Evolutionary conservation across 2,329 filamentous ascomycete species (phyloP).

Genomic region (Cladosporium austrohemisphaericum): DNA sequence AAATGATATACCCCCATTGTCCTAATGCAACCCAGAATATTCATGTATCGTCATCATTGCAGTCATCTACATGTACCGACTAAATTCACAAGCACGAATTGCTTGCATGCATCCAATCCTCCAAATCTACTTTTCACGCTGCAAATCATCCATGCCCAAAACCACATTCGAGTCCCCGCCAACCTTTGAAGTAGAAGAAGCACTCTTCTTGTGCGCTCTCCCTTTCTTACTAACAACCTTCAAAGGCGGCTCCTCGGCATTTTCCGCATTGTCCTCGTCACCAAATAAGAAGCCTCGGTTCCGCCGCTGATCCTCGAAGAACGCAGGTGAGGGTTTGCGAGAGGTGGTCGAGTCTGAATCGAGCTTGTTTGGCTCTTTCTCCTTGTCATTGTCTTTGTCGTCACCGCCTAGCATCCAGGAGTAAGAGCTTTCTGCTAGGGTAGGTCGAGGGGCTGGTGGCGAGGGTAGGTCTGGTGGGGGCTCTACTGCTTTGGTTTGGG

Average conservation of each 20-base stretch:
- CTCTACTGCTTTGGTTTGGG: neutral
- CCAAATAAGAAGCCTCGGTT: constrained; percentile 24
- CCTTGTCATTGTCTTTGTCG: neutral
- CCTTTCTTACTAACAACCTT: constrained; percentile 6
- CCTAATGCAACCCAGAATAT: too few relatives aligned
- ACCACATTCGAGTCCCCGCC: neutral
- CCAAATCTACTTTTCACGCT: neutral
- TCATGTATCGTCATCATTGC: too few relatives aligned
- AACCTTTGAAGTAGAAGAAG: neutral
- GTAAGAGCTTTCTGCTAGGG: constrained; percentile 69
- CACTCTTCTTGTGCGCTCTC: constrained; percentile 3
- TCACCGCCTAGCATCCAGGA: constrained; percentile 65
- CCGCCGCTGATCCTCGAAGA: constrained; percentile 19
- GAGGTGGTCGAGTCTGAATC: neutral
- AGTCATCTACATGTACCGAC: too few relatives aligned
- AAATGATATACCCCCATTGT: too few relatives aligned
- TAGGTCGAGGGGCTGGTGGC: constrained; percentile 40
- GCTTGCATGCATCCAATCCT: too few relatives aligned
- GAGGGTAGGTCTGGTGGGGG: constrained; percentile 5
- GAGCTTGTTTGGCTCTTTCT: neutral
- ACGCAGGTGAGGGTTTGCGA: constrained; percentile 6
- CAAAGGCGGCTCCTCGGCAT: neutral
- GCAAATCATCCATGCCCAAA: constrained; percentile 1
- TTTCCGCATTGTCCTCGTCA: constrained; percentile 9
- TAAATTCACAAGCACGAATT: too few relatives aligned